A percentile compares a stretch with the other conserved stretches of the same genome.
phyloP scores from a whole-genome alignment of 306 rosid genomes.

The Sphenostylis stenocarpa region DNA sequence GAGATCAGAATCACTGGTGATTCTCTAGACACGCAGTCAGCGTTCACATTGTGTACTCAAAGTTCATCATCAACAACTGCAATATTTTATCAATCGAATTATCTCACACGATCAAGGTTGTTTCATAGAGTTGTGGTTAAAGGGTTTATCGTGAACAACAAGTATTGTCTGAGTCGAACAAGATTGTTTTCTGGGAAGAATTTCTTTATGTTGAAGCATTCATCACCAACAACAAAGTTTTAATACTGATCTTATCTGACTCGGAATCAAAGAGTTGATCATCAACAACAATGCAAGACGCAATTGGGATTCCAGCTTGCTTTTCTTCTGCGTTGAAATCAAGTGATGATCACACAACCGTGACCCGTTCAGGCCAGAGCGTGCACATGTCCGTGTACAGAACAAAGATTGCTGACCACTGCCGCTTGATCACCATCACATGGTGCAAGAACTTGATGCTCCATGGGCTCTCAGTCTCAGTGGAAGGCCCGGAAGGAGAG shows the following conservation, averaged over 20 bases:
- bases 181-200: too few relatives aligned
- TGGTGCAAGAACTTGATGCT: slow-evolving; percentile 89
- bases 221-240: too few relatives aligned
- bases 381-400: slow-evolving; percentile 62
- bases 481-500: slow-evolving; percentile 58
- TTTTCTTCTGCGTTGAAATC: slow-evolving; percentile 58
- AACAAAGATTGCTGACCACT: slow-evolving; percentile 73
- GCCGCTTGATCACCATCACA: slow-evolving; percentile 72
- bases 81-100: background rate
- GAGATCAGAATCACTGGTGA: too few relatives aligned
- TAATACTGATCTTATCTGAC: too few relatives aligned
- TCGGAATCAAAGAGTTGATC: background rate
- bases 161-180: too few relatives aligned
- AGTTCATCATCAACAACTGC: background rate
- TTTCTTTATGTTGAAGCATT: too few relatives aligned
- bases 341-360: slow-evolving; percentile 47
- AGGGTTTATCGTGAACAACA: too few relatives aligned
- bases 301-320: slow-evolving; percentile 76
- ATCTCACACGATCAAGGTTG: too few relatives aligned
- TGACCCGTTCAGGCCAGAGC: slow-evolving; percentile 69
- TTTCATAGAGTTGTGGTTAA: too few relatives aligned
- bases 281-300: slow-evolving; percentile 63
- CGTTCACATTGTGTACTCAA: background rate
- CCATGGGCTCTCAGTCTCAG: slow-evolving; percentile 77
- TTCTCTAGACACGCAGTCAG: too few relatives aligned